Conservation (phyloP, 495 filamentous ascomycete genomes). For the Xylona heveae region DNA sequence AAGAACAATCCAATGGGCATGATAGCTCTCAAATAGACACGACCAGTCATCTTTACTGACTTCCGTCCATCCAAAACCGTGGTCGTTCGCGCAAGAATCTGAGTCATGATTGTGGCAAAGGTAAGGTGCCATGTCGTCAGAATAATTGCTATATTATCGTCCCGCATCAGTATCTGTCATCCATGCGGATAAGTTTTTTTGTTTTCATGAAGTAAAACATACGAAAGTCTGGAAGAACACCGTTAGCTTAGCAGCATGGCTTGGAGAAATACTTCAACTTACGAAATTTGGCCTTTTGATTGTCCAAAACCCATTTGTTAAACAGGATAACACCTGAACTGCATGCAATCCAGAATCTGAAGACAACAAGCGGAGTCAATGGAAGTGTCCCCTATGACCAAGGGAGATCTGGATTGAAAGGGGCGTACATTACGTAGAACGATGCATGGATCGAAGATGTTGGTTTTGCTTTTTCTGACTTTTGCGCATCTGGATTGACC, state of each 20-base stretch:
- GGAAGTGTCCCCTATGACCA: not conserved
- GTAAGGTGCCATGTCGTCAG: constrained; percentile 85
- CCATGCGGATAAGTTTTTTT: not conserved
- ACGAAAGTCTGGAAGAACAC: constrained; percentile 15
- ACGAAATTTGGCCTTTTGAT: constrained; percentile 66
- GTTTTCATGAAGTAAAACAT: constrained; percentile 6
- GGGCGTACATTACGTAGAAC: constrained; percentile 57
- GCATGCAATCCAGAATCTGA: constrained; percentile 72
- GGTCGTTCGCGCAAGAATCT: constrained; percentile 69
- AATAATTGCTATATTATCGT: constrained; percentile 29
- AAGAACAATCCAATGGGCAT: constrained; percentile 88
- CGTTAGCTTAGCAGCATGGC: constrained; percentile 12
- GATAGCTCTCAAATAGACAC: constrained; percentile 75
- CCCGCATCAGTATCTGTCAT: constrained; percentile 3
- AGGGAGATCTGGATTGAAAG: not conserved
- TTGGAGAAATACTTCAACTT: constrained; percentile 18
- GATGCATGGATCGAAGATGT: constrained; percentile 66
- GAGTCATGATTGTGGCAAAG: constrained; percentile 81
- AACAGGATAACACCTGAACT: constrained; percentile 91
- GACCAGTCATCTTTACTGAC: constrained; percentile 81
- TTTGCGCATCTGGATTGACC: constrained; percentile 51
- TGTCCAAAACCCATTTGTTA: constrained; percentile 95
- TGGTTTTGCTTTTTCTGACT: constrained; percentile 37
- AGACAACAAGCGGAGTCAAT: constrained; percentile 10
- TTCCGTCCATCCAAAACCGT: constrained; percentile 73